Base-by-base conservation (phyloP, 1,284 basidiomycete species). In the Cutaneotrichosporon mucoides region DNA sequence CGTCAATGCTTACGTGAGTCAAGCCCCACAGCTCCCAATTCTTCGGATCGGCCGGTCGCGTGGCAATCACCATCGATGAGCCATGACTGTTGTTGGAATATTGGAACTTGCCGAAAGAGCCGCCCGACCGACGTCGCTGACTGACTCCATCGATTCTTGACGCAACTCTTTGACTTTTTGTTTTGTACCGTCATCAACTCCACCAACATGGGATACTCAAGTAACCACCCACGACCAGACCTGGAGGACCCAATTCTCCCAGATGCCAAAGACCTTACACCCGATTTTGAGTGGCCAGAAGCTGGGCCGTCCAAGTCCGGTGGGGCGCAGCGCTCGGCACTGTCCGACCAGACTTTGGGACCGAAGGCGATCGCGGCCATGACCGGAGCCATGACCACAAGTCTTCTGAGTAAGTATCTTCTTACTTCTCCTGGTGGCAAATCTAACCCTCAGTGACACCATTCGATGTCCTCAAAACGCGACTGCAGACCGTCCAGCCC, bases 391-490 rank as follows among this genome's bases (percentile, higher is more conserved):
- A 65, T 76, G 57, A 61, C 69, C 6, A 78, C 76, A 3, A 75
- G 71, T 49, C 49, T 79, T 16, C 61, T 79, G 33, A 79, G 77
- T 79, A 53, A 67, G 77, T 10, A 10, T 15, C 41, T 15, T 42
- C 33, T 13, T 4, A 12, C 9, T 12, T 42, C 45, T 33, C 9
- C 7, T 8, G 49, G 37, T 13, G 44, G 15, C 40, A 37, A 33
- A n/a, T 40, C 56, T 53, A 46, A 53, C 56, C 38, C 37, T 36
- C 35, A 79, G 78, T 79, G 78, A 79, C 78, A 1, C 78, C 78
- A 0, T 79, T 79, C 52, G 78, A 79, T 60, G 78, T 79, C 10
- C 69, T 79, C 55, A 79, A 79, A 57, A 79, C 78, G 6, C 65
- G 78, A 34, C 58, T 79, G 35, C 78, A 79, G 57, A 78, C 78